phyloP scores from a whole-genome alignment of 768 basidiomycete species.

The Chlorophyllum brunneum region DNA sequence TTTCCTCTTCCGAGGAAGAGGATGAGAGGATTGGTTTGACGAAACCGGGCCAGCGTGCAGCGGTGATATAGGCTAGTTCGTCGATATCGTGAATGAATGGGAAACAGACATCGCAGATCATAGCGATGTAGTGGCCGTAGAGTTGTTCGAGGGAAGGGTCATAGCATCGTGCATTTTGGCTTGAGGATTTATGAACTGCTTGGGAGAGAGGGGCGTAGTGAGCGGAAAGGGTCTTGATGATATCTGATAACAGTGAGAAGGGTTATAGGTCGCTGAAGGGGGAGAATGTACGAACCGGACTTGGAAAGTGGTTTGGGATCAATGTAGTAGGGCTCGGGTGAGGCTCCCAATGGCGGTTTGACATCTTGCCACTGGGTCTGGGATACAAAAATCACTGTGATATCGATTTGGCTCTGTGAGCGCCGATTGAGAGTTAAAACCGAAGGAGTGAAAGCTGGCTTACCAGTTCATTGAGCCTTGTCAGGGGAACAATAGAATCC shows the following conservation, averaged over 20 bases:
- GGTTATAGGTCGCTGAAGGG: not conserved
- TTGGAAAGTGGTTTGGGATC: constrained; percentile 51
- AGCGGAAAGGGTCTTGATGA: constrained; percentile 33
- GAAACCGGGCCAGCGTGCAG: constrained; percentile 80
- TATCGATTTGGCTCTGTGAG: constrained; percentile 30
- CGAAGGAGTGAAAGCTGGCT: not conserved
- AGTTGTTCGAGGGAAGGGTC: constrained; percentile 53
- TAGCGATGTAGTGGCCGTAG: constrained; percentile 58
- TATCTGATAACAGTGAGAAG: constrained; percentile 18
- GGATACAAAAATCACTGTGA: constrained; percentile 63
- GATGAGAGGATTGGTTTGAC: constrained; percentile 53
- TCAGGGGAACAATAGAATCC: constrained; percentile 65
- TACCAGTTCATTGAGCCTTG: constrained; percentile 71
- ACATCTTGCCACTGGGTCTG: constrained; percentile 68
- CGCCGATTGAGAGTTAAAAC: not conserved
- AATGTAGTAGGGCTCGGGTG: constrained; percentile 70
- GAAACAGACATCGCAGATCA: constrained; percentile 57
- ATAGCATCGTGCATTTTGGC: constrained; percentile 33
- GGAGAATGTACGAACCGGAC: constrained; percentile 41
- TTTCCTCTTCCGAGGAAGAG: too few relatives aligned
- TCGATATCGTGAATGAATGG: constrained; percentile 62
- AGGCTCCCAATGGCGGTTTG: constrained; percentile 62
- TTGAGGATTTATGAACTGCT: not conserved
- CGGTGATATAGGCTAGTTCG: constrained; percentile 73
- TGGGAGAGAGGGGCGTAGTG: constrained; percentile 27